phyloP scores from a whole-genome alignment of 768 basidiomycete genomes.

The Phylloporus sp. region DNA sequence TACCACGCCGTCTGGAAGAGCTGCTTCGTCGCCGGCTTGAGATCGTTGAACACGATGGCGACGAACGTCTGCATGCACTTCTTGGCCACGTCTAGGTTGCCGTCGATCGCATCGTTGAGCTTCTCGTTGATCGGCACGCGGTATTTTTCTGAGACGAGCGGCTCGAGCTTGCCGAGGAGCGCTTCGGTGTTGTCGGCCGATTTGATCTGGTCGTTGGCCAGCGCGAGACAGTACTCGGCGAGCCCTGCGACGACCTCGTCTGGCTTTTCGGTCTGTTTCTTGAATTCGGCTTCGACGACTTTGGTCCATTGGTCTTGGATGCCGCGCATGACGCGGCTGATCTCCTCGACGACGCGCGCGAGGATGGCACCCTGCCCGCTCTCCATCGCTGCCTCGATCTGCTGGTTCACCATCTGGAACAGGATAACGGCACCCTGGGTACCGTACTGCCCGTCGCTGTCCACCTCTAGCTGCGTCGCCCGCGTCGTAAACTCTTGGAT shows the following conservation, averaged over 20 bases:
- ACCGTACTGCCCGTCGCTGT: constrained; percentile 85
- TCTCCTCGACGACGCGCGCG: constrained; percentile 83
- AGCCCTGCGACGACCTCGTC: constrained; percentile 85
- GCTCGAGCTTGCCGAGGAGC: constrained; percentile 78
- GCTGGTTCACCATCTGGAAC: constrained; percentile 98
- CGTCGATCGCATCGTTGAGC: constrained; percentile 95
- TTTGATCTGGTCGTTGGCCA: constrained; percentile 97
- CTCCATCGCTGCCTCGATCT: constrained; percentile 90
- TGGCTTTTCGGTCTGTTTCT: constrained; percentile 81
- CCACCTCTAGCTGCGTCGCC: constrained; percentile 81
- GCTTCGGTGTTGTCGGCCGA: constrained; percentile 91
- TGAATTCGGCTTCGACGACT: constrained; percentile 77
- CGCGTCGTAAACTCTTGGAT: constrained; percentile 77
- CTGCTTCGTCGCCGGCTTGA: constrained; percentile 79
- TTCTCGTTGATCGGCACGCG: constrained; percentile 73
- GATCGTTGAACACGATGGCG: constrained; percentile 90
- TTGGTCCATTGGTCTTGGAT: constrained; percentile 87
- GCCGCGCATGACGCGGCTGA: constrained; percentile 81
- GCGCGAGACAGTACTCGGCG: constrained; percentile 92
- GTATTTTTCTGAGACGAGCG: constrained; percentile 92
- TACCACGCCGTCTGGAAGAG: constrained; percentile 89
- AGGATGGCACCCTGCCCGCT: constrained; percentile 94
- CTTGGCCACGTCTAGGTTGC: constrained; percentile 97
- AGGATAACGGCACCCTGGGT: constrained; percentile 91
- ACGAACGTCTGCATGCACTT: constrained; percentile 94